Percentiles rank a stretch among this genome's conserved stretches.
Conservation (phyloP, 768 basidiomycete species). For the Coprinopsis sp. region DNA sequence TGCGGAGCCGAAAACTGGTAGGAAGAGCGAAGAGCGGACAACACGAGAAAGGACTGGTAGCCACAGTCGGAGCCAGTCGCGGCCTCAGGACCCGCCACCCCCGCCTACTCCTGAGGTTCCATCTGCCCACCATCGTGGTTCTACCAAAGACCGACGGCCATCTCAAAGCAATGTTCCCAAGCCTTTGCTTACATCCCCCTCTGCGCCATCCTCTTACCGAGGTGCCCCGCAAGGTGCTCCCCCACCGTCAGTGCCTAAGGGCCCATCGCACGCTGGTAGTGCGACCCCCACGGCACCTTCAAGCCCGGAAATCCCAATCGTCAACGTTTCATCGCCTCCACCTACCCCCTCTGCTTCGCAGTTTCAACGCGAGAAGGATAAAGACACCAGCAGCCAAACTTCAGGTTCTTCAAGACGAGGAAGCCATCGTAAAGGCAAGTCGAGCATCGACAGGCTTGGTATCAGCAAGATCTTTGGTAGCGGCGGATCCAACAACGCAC, state of each 20-base stretch:
- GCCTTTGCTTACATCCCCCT: constrained; percentile 27
- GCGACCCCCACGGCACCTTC: background rate
- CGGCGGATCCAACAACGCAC: constrained; percentile 28
- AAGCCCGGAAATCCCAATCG: constrained; percentile 7
- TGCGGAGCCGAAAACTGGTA: constrained; percentile 46
- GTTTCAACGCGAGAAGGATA: constrained; percentile 16
- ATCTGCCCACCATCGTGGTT: background rate
- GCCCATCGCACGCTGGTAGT: background rate
- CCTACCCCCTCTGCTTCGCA: constrained; percentile 9
- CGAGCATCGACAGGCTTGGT: constrained; percentile 74
- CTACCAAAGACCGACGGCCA: constrained; percentile 27
- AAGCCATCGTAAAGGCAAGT: constrained; percentile 60
- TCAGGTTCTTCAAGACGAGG: constrained; percentile 31
- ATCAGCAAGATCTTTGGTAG: constrained; percentile 71
- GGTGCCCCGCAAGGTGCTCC: too few species aligned
- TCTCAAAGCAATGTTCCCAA: constrained; percentile 27
- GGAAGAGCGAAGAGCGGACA: constrained; percentile 30
- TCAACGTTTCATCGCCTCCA: constrained; percentile 37
- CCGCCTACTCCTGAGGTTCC: constrained; percentile 6
- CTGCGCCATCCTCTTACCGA: constrained; percentile 8
- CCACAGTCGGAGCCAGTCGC: too few species aligned
- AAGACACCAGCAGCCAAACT: constrained; percentile 29
- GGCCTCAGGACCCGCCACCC: constrained; percentile 14
- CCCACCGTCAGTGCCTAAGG: constrained; percentile 7
- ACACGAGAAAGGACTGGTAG: constrained; percentile 25